Conservation (phyloP, 1,284 basidiomycete genomes). For the Grifola frondosa region DNA sequence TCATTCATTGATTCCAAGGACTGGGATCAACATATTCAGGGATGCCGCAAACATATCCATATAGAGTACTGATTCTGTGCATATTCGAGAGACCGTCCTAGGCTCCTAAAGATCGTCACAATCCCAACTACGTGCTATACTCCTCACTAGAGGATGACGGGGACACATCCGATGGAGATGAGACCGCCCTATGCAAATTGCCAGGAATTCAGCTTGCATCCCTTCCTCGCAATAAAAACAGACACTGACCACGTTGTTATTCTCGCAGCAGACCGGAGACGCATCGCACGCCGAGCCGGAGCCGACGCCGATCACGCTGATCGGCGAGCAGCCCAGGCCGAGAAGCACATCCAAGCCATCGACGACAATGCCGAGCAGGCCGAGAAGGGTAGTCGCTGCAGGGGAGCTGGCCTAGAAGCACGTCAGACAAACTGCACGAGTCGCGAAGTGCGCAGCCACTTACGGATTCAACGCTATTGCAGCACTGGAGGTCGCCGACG, state of each 20-base stretch:
- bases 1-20: too few species aligned
- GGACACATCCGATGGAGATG: slow-evolving; percentile 23
- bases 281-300: slow-evolving; percentile 16
- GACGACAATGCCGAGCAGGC: slow-evolving; percentile 23
- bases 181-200: slow-evolving; percentile 13
- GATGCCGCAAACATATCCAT: too few species aligned
- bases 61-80: too few species aligned
- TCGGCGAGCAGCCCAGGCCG: slow-evolving; percentile 29
- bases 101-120: too few species aligned
- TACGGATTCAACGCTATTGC: slow-evolving; percentile 13
- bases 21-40: too few species aligned
- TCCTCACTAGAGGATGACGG: slow-evolving; percentile 19
- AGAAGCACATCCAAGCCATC: slow-evolving; percentile 19
- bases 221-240: not conserved
- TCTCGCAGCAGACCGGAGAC: slow-evolving; percentile 7
- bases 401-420: slow-evolving; percentile 10
- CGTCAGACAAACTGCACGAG: not conserved
- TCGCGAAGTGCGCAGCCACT: not conserved
- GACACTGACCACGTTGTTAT: slow-evolving; percentile 7
- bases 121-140: too few species aligned
- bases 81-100: too few species aligned
- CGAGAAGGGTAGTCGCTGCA: slow-evolving; percentile 12
- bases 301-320: slow-evolving; percentile 21
- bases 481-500: slow-evolving; percentile 27
- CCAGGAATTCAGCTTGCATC: not conserved